phyloP scores from a whole-genome alignment of 768 basidiomycete species.

The Galerina sulciceps region DNA sequence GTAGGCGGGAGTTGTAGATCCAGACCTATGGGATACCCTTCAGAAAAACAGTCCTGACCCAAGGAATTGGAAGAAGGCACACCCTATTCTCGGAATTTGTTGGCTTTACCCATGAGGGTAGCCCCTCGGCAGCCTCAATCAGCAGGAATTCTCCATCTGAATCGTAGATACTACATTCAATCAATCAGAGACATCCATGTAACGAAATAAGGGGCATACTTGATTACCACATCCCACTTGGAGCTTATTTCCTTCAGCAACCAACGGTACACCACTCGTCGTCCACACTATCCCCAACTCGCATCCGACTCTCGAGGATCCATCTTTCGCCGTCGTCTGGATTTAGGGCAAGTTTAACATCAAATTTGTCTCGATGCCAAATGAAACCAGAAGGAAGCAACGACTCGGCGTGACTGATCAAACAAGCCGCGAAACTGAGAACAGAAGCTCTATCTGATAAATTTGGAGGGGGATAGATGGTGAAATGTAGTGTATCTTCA shows the following conservation, averaged over 20 bases:
- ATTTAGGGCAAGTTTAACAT: conserved; percentile 68
- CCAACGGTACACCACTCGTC: conserved; percentile 99
- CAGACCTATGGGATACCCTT: conserved; percentile 70
- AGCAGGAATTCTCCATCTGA: conserved; percentile 95
- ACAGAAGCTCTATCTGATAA: conserved; percentile 62
- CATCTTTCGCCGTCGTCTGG: conserved; percentile 39
- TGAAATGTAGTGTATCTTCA: conserved; percentile 85
- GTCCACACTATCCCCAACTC: conserved; percentile 96
- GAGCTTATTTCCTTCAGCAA: conserved; percentile 76
- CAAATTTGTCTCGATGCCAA: conserved; percentile 87
- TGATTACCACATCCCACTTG: conserved; percentile 81
- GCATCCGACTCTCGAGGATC: conserved; percentile 80
- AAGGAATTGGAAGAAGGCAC: conserved; percentile 41
- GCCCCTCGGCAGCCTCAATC: conserved; percentile 91
- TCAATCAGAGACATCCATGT: not conserved
- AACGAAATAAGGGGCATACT: conserved; percentile 48
- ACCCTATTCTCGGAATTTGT: conserved; percentile 93
- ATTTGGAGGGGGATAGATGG: conserved; percentile 62
- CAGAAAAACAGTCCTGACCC: conserved; percentile 36
- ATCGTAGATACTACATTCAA: conserved; percentile 65
- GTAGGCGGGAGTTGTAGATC: conserved; percentile 82
- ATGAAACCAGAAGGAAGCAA: conserved; percentile 59
- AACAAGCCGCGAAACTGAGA: conserved; percentile 70
- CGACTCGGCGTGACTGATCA: conserved; percentile 57
- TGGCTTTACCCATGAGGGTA: conserved; percentile 92